phyloP scores from a whole-genome alignment of 1,284 basidiomycete genomes.

The Coniferiporia weirii region DNA sequence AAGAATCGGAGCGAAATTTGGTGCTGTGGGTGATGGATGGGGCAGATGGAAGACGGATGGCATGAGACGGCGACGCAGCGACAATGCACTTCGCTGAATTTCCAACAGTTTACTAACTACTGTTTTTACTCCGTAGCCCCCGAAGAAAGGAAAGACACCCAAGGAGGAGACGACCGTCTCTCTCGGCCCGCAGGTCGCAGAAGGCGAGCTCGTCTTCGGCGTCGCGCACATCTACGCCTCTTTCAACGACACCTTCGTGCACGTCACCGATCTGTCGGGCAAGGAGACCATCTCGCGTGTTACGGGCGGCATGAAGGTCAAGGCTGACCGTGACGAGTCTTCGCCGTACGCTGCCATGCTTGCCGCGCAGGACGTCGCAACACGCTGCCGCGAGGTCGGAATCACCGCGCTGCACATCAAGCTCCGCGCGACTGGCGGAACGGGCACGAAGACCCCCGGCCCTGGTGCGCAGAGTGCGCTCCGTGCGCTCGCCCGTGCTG shows the following conservation, averaged over 20 bases:
- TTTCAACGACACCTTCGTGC: slow-evolving; percentile 99
- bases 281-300: slow-evolving; percentile 99
- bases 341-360: slow-evolving; percentile 99
- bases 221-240: slow-evolving; percentile 97
- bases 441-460: slow-evolving; percentile 97
- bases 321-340: slow-evolving; percentile 99
- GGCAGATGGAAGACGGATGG: background rate
- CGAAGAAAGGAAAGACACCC: slow-evolving; percentile 74
- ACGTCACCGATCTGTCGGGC: slow-evolving; percentile 97
- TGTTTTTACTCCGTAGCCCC: slow-evolving; percentile 43
- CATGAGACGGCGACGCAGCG: background rate
- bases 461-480: slow-evolving; percentile 98
- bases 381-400: slow-evolving; percentile 97
- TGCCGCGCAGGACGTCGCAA: slow-evolving; percentile 95
- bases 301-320: slow-evolving; percentile 99
- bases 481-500: slow-evolving; percentile 96
- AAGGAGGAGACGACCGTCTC: slow-evolving; percentile 80
- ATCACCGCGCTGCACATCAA: slow-evolving; percentile 98
- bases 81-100: background rate
- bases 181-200: slow-evolving; percentile 90
- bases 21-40: background rate
- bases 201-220: slow-evolving; percentile 93
- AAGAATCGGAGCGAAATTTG: background rate
- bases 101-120: background rate
- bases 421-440: slow-evolving; percentile 97